Conservation (phyloP, 257 asterid species). For the Galeopsis tetrahit region DNA sequence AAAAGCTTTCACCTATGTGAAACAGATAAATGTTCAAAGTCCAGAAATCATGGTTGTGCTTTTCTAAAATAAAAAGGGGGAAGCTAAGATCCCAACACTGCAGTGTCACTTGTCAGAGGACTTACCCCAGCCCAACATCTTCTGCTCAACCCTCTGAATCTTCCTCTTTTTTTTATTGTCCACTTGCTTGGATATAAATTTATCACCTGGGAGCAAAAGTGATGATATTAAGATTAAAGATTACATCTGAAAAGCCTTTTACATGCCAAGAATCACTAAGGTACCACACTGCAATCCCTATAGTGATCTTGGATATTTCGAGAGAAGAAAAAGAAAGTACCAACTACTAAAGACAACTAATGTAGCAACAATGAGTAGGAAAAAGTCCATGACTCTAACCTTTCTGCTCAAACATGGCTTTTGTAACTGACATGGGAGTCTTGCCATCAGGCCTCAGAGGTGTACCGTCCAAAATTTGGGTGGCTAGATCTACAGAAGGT, state of each 20-base stretch:
- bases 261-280: constrained; percentile 28
- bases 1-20: constrained; percentile 15
- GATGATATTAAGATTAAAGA: constrained; percentile 15
- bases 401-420: constrained; percentile 93
- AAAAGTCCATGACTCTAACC: constrained; percentile 44
- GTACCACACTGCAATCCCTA: constrained; percentile 16
- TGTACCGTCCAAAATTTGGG: constrained; percentile 83
- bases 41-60: background rate
- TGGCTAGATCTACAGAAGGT: constrained; percentile 92
- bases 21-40: constrained; percentile 2
- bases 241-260: constrained; percentile 21
- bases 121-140: constrained; percentile 99
- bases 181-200: constrained; percentile 74
- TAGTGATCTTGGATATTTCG: background rate
- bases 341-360: constrained; percentile 22
- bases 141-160: constrained; percentile 82
- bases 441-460: constrained; percentile 83
- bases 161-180: constrained; percentile 92
- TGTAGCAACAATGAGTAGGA: constrained; percentile 30
- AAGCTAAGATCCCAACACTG: constrained; percentile 7
- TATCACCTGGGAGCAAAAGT: constrained; percentile 63
- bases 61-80: background rate
- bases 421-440: constrained; percentile 74
- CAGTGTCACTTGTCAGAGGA: constrained; percentile 28
- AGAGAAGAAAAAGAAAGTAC: constrained; percentile 11